Base-by-base conservation (phyloP, 1,284 basidiomycete genomes). In the Golubevia pallescens region DNA sequence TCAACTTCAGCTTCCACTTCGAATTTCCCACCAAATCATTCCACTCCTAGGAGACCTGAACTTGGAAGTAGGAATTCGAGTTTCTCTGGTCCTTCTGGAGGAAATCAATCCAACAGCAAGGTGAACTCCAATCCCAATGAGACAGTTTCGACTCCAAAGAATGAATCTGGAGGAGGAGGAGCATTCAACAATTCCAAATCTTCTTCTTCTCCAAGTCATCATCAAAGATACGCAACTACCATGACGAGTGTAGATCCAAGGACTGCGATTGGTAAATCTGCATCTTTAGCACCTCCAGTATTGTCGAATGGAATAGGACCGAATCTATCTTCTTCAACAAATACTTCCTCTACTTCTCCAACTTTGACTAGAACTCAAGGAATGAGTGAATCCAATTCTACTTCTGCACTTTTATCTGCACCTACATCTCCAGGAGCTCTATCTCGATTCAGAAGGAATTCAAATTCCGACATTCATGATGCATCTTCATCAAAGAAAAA, bases 141-240 rank as follows among this genome's bases (percentile, higher is more conserved):
- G 20, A 42, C 1, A 61, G 64, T 13, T 8, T 61, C 58, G 60
- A 52, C 61, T 28, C 68, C 61, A 61, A 75, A 67, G 38, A 23
- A 14, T 20, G 3, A 62, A 16, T 58, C 55, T 58, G 70, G 70
- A 56, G n/a, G n/a, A n/a, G n/a, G n/a, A n/a, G n/a, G n/a, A n/a
- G n/a, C n/a, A n/a, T n/a, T n/a, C n/a, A n/a, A 13, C 19, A 13
- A 67, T 65, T 20, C 54, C 54, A 38, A 57, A 48, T 48, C 57
- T 20, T 58, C 57, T 51, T 51, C 34, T n/a, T 34, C 58, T 13
- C 34, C 34, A 24, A 19, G 34, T 16, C 19, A 59, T 59, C 58
- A 42, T 38, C 23, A 32, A 24, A 10, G 55, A 57, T 34, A 57
- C 32, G 55, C 55, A 24, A 48, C 42, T 48, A 48, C 42, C 42